Evolutionary conservation across 2,329 filamentous ascomycete species (phyloP).

Genomic region (Phialophora macrospora): DNA sequence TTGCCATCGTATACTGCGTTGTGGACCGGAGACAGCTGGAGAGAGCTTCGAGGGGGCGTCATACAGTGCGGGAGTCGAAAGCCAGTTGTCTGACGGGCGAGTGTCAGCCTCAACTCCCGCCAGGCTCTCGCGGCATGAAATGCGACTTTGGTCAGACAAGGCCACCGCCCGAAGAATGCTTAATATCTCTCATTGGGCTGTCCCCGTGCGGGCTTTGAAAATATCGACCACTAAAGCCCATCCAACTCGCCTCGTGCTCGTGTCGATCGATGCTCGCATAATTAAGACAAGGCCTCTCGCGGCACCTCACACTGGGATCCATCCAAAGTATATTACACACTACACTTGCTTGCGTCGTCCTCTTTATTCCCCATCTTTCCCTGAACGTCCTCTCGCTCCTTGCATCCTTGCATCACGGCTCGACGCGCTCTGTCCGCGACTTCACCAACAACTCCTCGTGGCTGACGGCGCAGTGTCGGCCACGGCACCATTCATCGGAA

Average conservation of each 20-base stretch:
- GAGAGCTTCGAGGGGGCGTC: background rate
- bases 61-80: background rate
- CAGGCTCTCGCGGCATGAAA: constrained; percentile 12
- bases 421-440: background rate
- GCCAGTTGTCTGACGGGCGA: background rate
- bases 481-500: background rate
- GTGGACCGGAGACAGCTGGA: background rate
- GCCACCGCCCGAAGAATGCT: background rate
- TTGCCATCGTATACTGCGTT: background rate
- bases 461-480: background rate
- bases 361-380: constrained; percentile 1
- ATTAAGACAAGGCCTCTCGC: background rate
- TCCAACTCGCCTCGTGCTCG: constrained; percentile 15
- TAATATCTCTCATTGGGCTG: background rate
- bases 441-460: background rate
- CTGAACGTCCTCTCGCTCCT: background rate
- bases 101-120: too few relatives aligned
- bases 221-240: constrained; percentile 14
- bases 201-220: background rate
- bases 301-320: background rate
- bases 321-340: background rate
- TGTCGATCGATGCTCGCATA: constrained; percentile 9
- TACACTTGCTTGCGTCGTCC: background rate
- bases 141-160: constrained; percentile 14
- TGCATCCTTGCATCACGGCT: background rate